These are phyloP conservation scores for Penicillium concentricum DNA, from an alignment of 2,329 filamentous ascomycete genomes.

Conservation along the genomic window DNA sequence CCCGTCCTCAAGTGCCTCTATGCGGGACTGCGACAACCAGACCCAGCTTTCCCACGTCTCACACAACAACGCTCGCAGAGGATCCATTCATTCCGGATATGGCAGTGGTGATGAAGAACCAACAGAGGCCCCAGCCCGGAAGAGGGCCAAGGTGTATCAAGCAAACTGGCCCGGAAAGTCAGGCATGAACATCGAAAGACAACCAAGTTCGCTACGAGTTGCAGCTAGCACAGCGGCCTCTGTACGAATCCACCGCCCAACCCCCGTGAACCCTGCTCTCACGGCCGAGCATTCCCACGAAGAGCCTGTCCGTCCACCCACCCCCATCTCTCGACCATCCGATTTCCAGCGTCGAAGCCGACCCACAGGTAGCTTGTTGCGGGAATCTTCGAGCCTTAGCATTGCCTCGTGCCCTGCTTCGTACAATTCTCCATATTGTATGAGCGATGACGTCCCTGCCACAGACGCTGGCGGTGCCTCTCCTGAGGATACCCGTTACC, in stretches of 20 bases:
- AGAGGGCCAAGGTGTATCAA: constrained; percentile 75
- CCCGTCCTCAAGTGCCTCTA: constrained; percentile 61
- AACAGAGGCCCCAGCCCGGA: constrained; percentile 61
- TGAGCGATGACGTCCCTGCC: constrained; percentile 34
- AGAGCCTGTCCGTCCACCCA: constrained; percentile 49
- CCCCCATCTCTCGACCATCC: constrained; percentile 40
- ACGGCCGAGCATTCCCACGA: constrained; percentile 36
- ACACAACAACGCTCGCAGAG: constrained; percentile 29
- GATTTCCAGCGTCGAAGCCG: constrained; percentile 33
- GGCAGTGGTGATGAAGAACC: constrained; percentile 72
- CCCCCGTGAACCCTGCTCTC: constrained; percentile 47
- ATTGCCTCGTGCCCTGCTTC: constrained; percentile 31
- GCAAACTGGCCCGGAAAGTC: constrained; percentile 69
- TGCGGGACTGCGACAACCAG: constrained; percentile 39
- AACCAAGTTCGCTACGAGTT: constrained; percentile 79
- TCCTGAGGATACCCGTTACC: constrained; percentile 51
- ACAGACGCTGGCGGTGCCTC: constrained; percentile 51
- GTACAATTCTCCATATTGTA: constrained; percentile 44
- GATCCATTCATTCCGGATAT: constrained; percentile 56
- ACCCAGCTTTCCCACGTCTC: constrained; percentile 23
- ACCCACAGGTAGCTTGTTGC: constrained; percentile 54
- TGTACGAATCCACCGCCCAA: constrained; percentile 77
- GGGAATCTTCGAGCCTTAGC: constrained; percentile 59
- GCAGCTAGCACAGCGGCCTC: constrained; percentile 87
- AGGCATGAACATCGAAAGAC: constrained; percentile 66